Base-by-base conservation (phyloP, 805 yeast species). In the Candida fluviatilis region DNA sequence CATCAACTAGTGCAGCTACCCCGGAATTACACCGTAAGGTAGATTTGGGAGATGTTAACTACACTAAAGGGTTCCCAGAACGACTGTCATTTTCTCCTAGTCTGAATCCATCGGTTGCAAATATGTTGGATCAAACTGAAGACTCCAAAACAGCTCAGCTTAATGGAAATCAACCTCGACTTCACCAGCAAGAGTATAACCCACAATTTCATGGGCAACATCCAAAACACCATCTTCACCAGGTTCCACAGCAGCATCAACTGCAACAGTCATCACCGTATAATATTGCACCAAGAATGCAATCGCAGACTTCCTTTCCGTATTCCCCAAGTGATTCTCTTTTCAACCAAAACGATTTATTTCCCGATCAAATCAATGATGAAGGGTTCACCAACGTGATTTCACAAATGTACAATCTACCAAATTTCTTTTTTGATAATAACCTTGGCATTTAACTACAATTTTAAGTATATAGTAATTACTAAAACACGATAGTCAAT, bases 351-450 rank as follows among this genome's bases (percentile, higher is more conserved):
- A 30, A 38, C 29, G 50, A 50, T 17, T 31, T 38, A 3, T 38
- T 33, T 13, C 15, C 31, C 24, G 58, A 54, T 16, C 40, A 40
- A 14, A 40, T 55, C 11, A 41, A 48, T 23, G 66, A 57, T n/a
- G 46, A 46, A 5, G 31, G 52, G 4, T 39, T 50, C 11, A 47
- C 41, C 39, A 45, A 52, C 42, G 42, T 57, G 6, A 43, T 44
- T 17, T 50, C 58, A 13, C 65, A 60, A 39, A 46, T 59, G 48
- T 48, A 51, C 36, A 52, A 48, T 28, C 45, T 60, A 39, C 71
- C 71, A 10, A 66, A 66, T 43, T 64, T 57, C 40, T 66, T 66
- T 46, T 64, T 52, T 34, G 73, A 66, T 39, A 62, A 62, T 33
- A 62, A 52, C 40, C 35, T 58, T 30, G 58, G 59, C 14, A 44